Percentiles rank a stretch among this genome's conserved stretches.
Conservation (phyloP, 1,284 basidiomycete genomes). For the Chalciporus sp. region DNA sequence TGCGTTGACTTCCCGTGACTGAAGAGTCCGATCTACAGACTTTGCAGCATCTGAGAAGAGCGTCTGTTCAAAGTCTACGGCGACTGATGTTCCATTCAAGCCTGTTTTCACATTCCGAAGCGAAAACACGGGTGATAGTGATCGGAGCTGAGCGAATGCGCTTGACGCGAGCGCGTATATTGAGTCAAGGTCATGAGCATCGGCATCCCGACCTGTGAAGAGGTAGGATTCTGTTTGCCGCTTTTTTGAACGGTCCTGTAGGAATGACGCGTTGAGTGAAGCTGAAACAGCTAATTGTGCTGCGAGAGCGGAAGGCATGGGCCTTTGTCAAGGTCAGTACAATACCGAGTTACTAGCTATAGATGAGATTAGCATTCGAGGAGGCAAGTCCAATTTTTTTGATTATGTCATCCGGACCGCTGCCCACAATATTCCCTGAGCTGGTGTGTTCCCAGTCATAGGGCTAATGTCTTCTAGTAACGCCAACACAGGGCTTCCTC, state of each 20-base stretch:
- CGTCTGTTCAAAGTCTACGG: constrained; percentile 65
- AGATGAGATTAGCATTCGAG: background rate
- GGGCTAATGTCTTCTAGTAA: constrained; percentile 10
- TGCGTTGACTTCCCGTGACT: constrained; percentile 65
- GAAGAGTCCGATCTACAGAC: constrained; percentile 80
- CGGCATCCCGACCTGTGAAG: constrained; percentile 81
- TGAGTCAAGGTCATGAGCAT: constrained; percentile 84
- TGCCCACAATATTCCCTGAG: too few relatives aligned
- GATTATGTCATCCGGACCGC: constrained; percentile 12
- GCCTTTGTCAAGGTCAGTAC: background rate
- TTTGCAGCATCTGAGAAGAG: constrained; percentile 88
- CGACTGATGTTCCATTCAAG: constrained; percentile 17
- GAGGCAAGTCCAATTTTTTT: constrained; percentile 5
- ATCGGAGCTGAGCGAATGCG: constrained; percentile 78
- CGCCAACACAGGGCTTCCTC: constrained; percentile 24
- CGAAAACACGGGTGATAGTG: constrained; percentile 60
- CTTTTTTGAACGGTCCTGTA: constrained; percentile 66
- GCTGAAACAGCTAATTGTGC: constrained; percentile 80
- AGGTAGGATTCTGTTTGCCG: constrained; percentile 77
- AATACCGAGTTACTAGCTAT: background rate
- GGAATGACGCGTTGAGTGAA: constrained; percentile 78
- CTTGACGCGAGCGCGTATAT: constrained; percentile 84
- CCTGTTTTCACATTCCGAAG: constrained; percentile 13
- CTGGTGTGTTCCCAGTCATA: too few relatives aligned
- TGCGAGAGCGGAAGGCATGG: constrained; percentile 80